Evolutionary conservation across 176 grass and related monocot genomes (phyloP).

Genomic region (Bolboschoenus planiculmis): DNA sequence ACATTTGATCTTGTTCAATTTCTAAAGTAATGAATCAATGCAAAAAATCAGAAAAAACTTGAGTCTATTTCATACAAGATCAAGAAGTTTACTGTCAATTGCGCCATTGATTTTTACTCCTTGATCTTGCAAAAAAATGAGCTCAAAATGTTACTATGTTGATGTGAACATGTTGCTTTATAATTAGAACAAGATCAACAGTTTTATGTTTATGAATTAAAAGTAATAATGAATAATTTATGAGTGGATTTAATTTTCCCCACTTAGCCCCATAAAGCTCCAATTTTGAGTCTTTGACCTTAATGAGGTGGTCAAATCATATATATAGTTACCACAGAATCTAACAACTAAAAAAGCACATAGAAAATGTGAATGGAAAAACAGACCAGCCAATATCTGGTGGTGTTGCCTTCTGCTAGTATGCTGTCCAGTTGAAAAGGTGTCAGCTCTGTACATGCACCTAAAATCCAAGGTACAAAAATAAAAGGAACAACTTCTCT

Average conservation of each 20-base stretch:
- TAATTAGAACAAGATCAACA: not conserved
- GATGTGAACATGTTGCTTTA: not conserved
- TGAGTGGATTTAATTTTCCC: not conserved
- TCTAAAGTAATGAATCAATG: not conserved
- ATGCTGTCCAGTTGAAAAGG: constrained; percentile 84
- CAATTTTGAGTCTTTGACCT: not conserved
- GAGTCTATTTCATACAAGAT: not conserved
- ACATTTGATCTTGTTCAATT: not conserved
- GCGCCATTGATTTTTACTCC: not conserved
- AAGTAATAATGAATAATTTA: not conserved
- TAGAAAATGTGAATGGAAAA: constrained; percentile 2
- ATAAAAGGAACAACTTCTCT: not conserved
- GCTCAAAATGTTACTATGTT: not conserved
- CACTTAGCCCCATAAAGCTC: not conserved
- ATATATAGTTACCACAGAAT: not conserved
- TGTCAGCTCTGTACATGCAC: constrained; percentile 69
- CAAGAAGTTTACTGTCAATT: not conserved
- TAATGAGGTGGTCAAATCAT: not conserved
- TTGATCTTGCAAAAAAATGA: not conserved
- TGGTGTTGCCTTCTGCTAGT: constrained; percentile 64
- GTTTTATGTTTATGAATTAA: not conserved
- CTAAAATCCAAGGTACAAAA: constrained; percentile 27
- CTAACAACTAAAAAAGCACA: not conserved
- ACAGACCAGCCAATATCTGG: constrained; percentile 86
- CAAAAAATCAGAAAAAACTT: not conserved